phyloP scores from a whole-genome alignment of 116 monocot species.

The Iris pallida region DNA sequence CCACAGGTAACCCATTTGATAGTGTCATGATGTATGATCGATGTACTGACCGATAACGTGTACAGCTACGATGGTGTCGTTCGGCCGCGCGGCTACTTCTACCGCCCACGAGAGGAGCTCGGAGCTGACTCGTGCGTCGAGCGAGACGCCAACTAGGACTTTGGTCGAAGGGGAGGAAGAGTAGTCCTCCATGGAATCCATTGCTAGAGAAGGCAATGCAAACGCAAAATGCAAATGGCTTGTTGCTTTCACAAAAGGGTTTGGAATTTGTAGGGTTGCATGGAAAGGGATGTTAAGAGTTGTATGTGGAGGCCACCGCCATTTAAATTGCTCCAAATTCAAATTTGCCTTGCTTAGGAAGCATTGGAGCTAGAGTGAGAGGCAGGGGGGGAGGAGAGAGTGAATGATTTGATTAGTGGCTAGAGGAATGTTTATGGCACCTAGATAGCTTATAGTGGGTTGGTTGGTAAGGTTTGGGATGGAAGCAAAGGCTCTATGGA shows the following conservation, averaged over 20 bases:
- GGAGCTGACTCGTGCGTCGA: slow-evolving; percentile 17
- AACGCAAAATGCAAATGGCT: not conserved
- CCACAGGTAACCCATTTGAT: not conserved
- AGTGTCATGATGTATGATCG: not conserved
- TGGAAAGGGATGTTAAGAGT: slow-evolving; percentile 3
- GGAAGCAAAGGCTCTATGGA: slow-evolving; percentile 50
- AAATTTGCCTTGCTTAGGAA: slow-evolving; percentile 30
- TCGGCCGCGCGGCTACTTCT: slow-evolving; percentile 15
- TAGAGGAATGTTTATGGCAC: slow-evolving; percentile 3
- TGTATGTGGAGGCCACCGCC: slow-evolving; percentile 19
- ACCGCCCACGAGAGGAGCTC: slow-evolving; percentile 69
- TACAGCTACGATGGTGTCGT: slow-evolving; percentile 48
- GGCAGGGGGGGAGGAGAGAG: no score
- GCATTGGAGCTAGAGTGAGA: slow-evolving; percentile 8
- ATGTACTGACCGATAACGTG: slow-evolving; percentile 46
- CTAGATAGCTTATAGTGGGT: slow-evolving; percentile 32
- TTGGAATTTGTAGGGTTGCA: slow-evolving; percentile 24
- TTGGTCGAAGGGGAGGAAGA: slow-evolving; percentile 13
- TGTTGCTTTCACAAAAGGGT: slow-evolving; percentile 6
- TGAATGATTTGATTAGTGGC: slow-evolving; percentile 4
- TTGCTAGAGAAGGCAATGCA: not conserved
- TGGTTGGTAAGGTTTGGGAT: slow-evolving; percentile 60
- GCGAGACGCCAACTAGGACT: slow-evolving; percentile 46
- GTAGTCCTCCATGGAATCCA: slow-evolving; percentile 40
- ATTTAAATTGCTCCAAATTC: not conserved